Conservation (phyloP, 208 protist genomes). For the Trypanosomatidae sp. region DNA sequence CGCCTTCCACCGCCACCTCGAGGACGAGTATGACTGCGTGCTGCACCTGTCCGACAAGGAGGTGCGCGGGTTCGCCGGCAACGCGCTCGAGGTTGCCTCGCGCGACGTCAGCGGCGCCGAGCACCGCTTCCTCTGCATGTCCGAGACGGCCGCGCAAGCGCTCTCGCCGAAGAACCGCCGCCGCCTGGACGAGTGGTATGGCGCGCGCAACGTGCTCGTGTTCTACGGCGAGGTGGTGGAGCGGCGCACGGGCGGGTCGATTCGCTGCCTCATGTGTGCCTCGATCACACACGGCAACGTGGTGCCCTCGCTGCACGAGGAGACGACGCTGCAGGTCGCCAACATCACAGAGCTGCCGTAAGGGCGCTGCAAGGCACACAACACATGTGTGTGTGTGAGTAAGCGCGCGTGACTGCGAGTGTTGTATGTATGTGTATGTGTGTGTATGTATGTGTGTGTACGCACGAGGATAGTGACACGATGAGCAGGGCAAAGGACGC, state of each 20-base stretch:
- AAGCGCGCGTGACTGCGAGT: not conserved
- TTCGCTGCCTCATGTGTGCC: conserved; percentile 30
- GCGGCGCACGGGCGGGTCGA: conserved; percentile 43
- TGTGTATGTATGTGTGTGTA: conserved; percentile 6
- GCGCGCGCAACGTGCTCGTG: conserved; percentile 34
- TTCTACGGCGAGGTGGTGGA: conserved; percentile 51
- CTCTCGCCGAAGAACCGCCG: conserved; percentile 17
- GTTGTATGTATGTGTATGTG: conserved; percentile 1
- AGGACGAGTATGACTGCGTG: conserved; percentile 36
- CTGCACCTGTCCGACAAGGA: conserved; percentile 41
- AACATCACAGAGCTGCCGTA: not conserved
- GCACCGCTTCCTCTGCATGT: conserved; percentile 63
- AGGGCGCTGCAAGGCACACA: not conserved
- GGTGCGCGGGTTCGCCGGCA: conserved; percentile 50
- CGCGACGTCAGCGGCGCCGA: conserved; percentile 15
- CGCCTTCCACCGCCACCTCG: conserved; percentile 46
- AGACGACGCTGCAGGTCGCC: conserved; percentile 15
- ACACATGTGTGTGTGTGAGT: no score
- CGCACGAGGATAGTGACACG: not conserved
- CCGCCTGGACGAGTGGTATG: conserved; percentile 46
- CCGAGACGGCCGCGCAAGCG: conserved; percentile 25
- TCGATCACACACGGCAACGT: conserved; percentile 37
- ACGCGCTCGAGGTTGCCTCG: conserved; percentile 44
- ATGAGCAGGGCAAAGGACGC: no score
- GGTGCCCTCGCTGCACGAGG: conserved; percentile 20